Evolutionary conservation across 371 early-diverging fungal genomes (phyloP), one percentile per base, ranked within the genome.

Genomic region (Lichtheimia ornata): DNA sequence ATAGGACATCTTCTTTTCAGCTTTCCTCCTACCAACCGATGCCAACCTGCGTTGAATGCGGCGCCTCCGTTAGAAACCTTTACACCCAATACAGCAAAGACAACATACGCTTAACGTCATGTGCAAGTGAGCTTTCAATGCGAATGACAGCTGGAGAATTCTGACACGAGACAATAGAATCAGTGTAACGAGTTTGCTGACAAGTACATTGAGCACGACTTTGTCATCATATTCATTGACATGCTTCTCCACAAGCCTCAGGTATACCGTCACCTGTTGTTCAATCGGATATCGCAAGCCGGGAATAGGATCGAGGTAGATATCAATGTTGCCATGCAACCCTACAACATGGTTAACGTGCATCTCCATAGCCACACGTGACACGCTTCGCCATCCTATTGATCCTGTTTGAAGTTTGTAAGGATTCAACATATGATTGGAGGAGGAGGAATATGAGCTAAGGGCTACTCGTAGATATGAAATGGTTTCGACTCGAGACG

Each of bases 191-290:
- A 84, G 40, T 91, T 97, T 67, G 95, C 93, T 42, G 97, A 97
- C 82, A 94, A 93, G 71, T 97, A 97, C 73, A 84, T 97, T 50
- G 97, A 97, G 71, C 89, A 90, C 65, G 97, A 97, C 70, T 84
- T 86, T 69, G 85, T 94, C 12, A 87, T 96, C 57, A 86, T 94
- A 61, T 94, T 96, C 72, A 93, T 97, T 64, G 97, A 97, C 77
- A 88, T 96, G 93, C 73, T 97, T 14, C 77, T 97, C 57, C 93
- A 92, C 71, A 94, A 94, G 71, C 88, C 90, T 42, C 94, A 93
- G 56, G 96, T 93, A 0, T 97, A 95, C 74, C 85, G 96, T 2
- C 97, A 97, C 69, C 58, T 97, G 50, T 69, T 97, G 14, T 89
- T 93, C 66, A 97, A 97, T 71, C 76, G 90, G 54, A 79, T 79